Evolutionary conservation across 495 filamentous ascomycete species (phyloP).

Genomic region (Chaetomidium leptoderma): DNA sequence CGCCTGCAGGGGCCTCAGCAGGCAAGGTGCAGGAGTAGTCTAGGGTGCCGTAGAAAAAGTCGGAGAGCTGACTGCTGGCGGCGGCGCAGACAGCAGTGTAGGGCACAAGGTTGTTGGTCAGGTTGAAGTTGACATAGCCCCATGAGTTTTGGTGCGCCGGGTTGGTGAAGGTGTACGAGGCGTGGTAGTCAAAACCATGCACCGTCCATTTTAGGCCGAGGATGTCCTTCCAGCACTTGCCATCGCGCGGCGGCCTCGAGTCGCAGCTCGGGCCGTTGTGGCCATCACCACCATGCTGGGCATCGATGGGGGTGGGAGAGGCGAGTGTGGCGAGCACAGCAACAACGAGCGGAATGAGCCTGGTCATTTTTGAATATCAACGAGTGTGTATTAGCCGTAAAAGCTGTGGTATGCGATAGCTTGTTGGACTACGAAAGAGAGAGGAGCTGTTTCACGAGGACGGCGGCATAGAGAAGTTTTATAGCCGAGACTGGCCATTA

Average conservation of each 20-base stretch:
- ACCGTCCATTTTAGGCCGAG: slow-evolving; percentile 17
- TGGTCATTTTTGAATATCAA: neutral
- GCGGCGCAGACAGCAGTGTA: slow-evolving; percentile 35
- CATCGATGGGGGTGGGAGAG: neutral
- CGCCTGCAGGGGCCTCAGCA: slow-evolving; percentile 9
- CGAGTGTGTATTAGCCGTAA: neutral
- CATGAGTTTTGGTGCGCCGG: slow-evolving; percentile 42
- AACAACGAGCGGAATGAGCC: neutral
- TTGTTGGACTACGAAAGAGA: neutral
- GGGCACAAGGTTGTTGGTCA: slow-evolving; percentile 35
- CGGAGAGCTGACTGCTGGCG: slow-evolving; percentile 33
- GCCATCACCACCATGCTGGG: neutral
- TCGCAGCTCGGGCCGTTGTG: neutral
- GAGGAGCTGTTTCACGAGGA: neutral
- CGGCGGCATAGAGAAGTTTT: neutral
- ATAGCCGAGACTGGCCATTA: too few species aligned
- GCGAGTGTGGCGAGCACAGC: neutral
- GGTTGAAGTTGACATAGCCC: slow-evolving; percentile 43
- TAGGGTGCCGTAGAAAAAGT: slow-evolving; percentile 43
- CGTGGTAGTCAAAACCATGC: slow-evolving; percentile 36
- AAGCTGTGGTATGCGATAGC: neutral
- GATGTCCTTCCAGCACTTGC: slow-evolving; percentile 14
- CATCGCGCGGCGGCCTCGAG: slow-evolving; percentile 8
- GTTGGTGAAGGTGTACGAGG: slow-evolving; percentile 36
- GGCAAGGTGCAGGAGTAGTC: slow-evolving; percentile 32